These are phyloP conservation scores for Pseudotsuga menziesii DNA, from an alignment of 75 land plant genomes.

Conservation along the genomic window DNA sequence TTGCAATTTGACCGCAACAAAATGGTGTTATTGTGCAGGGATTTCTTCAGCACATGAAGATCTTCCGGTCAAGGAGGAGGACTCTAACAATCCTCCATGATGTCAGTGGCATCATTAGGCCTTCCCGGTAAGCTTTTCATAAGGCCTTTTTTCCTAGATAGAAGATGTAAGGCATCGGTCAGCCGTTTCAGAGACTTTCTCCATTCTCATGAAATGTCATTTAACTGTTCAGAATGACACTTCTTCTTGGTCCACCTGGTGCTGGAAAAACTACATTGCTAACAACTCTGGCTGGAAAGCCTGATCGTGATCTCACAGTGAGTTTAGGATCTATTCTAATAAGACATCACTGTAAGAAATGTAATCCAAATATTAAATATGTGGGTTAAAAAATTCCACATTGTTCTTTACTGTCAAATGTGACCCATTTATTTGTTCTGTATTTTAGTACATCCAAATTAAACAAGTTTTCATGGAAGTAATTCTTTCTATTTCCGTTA, in stretches of 20 bases:
- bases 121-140: conserved; percentile 34
- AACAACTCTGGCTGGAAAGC: conserved; percentile 67
- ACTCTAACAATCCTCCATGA: conserved; percentile 51
- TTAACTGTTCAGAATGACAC: conserved; percentile 45
- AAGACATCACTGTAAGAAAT: not conserved
- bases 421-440: not conserved
- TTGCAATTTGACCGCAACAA: not conserved
- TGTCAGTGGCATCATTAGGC: conserved; percentile 68
- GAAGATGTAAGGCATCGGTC: conserved; percentile 19
- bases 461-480: not conserved
- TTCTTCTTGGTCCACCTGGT: conserved; percentile 79
- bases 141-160: not conserved
- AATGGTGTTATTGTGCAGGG: conserved; percentile 16
- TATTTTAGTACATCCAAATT: not conserved
- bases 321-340: not conserved
- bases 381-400: not conserved
- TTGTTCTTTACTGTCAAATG: not conserved
- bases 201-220: not conserved
- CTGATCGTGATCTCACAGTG: conserved; percentile 48
- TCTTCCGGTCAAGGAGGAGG: conserved; percentile 42
- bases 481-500: not conserved
- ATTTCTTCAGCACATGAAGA: conserved; percentile 21
- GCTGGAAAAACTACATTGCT: conserved; percentile 81
- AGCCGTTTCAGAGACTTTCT: not conserved
- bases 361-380: not conserved